These are phyloP conservation scores for Termitomyces sp. DNA, from an alignment of 768 basidiomycete species.

Conservation along the genomic window DNA sequence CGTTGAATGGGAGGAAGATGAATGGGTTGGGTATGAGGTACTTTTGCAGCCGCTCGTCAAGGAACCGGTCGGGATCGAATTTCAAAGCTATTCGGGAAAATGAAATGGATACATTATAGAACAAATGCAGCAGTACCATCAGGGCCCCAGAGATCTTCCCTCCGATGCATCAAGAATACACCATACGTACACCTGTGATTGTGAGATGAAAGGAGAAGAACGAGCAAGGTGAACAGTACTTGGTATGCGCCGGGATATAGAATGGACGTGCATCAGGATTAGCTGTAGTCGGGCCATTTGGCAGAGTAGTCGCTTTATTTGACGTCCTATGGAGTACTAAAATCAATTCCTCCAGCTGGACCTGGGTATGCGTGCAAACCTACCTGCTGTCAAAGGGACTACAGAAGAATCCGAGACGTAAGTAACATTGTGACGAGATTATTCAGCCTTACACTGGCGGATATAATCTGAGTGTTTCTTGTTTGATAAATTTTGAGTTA, in stretches of 20 bases:
- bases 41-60: conserved; percentile 53
- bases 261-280: conserved; percentile 28
- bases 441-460: conserved; percentile 37
- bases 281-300: conserved; percentile 8
- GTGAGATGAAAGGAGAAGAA: neutral
- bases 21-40: conserved; percentile 53
- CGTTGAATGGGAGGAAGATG: conserved; percentile 51
- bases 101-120: neutral
- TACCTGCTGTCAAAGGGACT: conserved; percentile 33
- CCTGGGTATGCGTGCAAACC: neutral
- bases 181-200: conserved; percentile 34
- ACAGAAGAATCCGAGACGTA: neutral
- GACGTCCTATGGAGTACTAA: conserved; percentile 11
- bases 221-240: conserved; percentile 9
- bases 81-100: conserved; percentile 32
- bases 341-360: neutral
- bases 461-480: conserved; percentile 49
- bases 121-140: conserved; percentile 38
- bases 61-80: conserved; percentile 66
- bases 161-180: conserved; percentile 54
- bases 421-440: neutral
- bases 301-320: conserved; percentile 20
- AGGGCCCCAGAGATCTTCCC: conserved; percentile 61
- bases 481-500: neutral
- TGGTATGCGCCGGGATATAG: conserved; percentile 33